phyloP scores from a whole-genome alignment of 345 rosid species.

The Geranium brycei region DNA sequence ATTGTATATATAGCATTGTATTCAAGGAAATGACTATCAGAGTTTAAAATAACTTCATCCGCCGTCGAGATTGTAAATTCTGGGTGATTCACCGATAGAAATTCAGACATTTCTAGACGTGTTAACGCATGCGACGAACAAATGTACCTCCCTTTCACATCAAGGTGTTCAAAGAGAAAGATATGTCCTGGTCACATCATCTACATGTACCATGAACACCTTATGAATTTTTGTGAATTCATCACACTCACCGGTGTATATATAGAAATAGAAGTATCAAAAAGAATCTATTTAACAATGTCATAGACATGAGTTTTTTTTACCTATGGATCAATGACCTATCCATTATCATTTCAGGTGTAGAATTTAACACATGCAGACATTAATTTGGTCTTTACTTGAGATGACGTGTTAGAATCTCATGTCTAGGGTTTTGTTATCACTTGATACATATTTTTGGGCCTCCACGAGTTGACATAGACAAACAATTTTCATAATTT shows the following conservation, averaged over 20 bases:
- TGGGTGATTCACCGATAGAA: conserved; percentile 27
- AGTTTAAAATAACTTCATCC: conserved; percentile 24
- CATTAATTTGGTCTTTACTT: too few species aligned
- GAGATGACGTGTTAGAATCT: too few species aligned
- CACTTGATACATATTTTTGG: too few species aligned
- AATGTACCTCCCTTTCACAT: conserved; percentile 42
- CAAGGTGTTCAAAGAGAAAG: conserved; percentile 32
- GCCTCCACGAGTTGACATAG: too few species aligned
- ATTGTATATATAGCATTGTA: too few species aligned
- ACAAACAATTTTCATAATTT: too few species aligned
- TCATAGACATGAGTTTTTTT: too few species aligned
- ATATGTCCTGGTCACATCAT: conserved; percentile 40
- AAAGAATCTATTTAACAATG: too few species aligned
- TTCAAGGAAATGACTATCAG: background rate
- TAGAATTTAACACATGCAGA: too few species aligned
- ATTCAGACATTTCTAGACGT: conserved; percentile 21
- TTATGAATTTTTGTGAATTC: background rate
- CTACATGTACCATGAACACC: conserved; percentile 20
- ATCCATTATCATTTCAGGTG: too few species aligned
- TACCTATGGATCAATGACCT: too few species aligned
- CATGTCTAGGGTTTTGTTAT: too few species aligned
- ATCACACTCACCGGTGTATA: conserved; percentile 1
- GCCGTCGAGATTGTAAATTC: conserved; percentile 22
- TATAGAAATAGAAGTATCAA: background rate
- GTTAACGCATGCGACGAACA: conserved; percentile 30